A percentile compares a stretch with the other conserved stretches of the same genome.
phyloP scores from a whole-genome alignment of 2,329 filamentous ascomycete genomes.

The Coniochaeta sp. region DNA sequence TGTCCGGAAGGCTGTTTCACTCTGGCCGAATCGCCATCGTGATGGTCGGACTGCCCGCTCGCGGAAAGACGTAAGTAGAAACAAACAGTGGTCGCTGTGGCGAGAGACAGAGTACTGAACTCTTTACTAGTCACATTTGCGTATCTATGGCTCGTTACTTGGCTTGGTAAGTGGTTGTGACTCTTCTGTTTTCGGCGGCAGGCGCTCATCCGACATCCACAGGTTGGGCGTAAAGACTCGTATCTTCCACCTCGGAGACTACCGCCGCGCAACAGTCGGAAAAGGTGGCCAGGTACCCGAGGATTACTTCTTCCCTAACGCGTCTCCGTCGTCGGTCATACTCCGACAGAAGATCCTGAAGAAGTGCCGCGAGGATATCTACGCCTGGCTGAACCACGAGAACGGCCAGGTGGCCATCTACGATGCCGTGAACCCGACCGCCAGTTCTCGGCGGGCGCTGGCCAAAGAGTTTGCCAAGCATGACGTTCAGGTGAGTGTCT shows the following conservation, averaged over 20 bases:
- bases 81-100: background rate
- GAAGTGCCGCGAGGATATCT: constrained; percentile 95
- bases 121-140: constrained; percentile 66
- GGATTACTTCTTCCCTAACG: constrained; percentile 96
- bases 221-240: constrained; percentile 96
- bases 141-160: constrained; percentile 93
- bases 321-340: constrained; percentile 85
- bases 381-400: constrained; percentile 91
- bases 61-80: constrained; percentile 77
- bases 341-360: constrained; percentile 95
- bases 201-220: constrained; percentile 8
- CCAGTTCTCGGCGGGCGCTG: constrained; percentile 71
- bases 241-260: constrained; percentile 96
- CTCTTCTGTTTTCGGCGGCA: background rate
- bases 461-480: constrained; percentile 98
- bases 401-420: constrained; percentile 98
- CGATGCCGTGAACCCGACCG: constrained; percentile 91
- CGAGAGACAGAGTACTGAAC: constrained; percentile 8
- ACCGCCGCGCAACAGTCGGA: constrained; percentile 84
- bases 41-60: constrained; percentile 88
- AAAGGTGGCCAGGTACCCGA: constrained; percentile 79
- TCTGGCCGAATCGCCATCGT: constrained; percentile 96
- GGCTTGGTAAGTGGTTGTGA: constrained; percentile 56
- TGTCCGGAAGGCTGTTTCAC: constrained; percentile 94
- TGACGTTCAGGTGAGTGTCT: constrained; percentile 66